phyloP scores from a whole-genome alignment of 768 basidiomycete genomes.

The Mycena latifolia region DNA sequence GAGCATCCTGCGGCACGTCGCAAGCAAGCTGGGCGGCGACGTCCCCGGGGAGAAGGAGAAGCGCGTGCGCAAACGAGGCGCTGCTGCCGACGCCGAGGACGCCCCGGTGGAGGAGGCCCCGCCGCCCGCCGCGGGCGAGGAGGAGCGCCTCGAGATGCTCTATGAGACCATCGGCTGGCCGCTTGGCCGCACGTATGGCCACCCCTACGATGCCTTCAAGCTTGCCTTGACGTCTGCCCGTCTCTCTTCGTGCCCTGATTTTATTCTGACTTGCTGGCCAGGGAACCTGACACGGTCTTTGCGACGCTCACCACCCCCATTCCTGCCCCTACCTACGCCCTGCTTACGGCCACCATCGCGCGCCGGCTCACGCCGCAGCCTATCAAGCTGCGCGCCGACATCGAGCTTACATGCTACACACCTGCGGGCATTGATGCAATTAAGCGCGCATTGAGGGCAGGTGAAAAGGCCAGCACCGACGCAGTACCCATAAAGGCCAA shows the following conservation, averaged over 20 bases:
- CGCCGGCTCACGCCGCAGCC: conserved; percentile 97
- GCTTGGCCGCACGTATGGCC: conserved; percentile 90
- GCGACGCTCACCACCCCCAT: conserved; percentile 71
- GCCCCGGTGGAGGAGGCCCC: conserved; percentile 48
- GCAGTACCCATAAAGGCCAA: conserved; percentile 97
- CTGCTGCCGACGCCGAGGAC: conserved; percentile 54
- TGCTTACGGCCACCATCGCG: conserved; percentile 88
- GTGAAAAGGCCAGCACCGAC: conserved; percentile 89
- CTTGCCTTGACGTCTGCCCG: conserved; percentile 87
- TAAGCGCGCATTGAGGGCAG: conserved; percentile 89
- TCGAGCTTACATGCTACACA: conserved; percentile 96
- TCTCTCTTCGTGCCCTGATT: neutral
- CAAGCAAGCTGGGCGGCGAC: conserved; percentile 70
- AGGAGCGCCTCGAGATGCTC: conserved; percentile 84
- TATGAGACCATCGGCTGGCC: conserved; percentile 97
- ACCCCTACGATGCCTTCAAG: conserved; percentile 98
- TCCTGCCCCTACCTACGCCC: conserved; percentile 65
- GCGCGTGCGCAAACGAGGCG: conserved; percentile 61
- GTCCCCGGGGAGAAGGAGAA: conserved; percentile 60
- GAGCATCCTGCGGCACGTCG: conserved; percentile 92
- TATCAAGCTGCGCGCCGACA: conserved; percentile 98
- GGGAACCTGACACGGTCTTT: conserved; percentile 81
- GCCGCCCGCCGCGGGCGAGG: conserved; percentile 66
- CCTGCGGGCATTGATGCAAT: conserved; percentile 98
- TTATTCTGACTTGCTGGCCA: conserved; percentile 35